Evolutionary conservation across 306 rosid genomes (phyloP).

Genomic region (Glycyrrhiza uralensis): DNA sequence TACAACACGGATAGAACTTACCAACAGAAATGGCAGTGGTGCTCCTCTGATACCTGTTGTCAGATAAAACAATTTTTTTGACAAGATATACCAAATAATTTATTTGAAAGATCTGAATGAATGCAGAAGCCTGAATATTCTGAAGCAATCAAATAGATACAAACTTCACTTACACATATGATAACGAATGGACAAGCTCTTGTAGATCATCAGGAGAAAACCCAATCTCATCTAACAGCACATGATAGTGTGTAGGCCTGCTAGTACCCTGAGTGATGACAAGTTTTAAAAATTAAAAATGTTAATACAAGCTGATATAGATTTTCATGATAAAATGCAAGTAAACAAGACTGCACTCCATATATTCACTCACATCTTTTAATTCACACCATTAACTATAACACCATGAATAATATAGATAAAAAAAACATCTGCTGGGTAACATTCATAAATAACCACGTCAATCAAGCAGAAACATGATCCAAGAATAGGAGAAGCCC

Average conservation of each 20-base stretch:
- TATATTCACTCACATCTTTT: not conserved
- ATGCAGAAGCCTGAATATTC: not conserved
- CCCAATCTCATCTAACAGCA: conserved; percentile 73
- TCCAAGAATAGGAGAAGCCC: not conserved
- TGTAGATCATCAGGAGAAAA: conserved; percentile 88
- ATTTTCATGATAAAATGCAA: not conserved
- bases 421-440: too few species aligned
- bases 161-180: conserved; percentile 78
- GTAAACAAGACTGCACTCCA: not conserved
- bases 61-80: not conserved
- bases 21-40: conserved; percentile 95
- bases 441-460: too few species aligned
- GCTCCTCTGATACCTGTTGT: conserved; percentile 82
- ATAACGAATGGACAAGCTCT: conserved; percentile 85
- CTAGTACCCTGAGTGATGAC: conserved; percentile 64
- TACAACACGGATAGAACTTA: not conserved
- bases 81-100: not conserved
- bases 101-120: not conserved
- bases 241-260: conserved; percentile 90
- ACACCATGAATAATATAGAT: not conserved
- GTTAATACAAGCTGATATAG: not conserved
- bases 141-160: not conserved
- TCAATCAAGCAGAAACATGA: too few species aligned
- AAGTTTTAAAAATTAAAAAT: not conserved
- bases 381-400: not conserved